Evolutionary conservation across 2,329 filamentous ascomycete species (phyloP), one percentile per base, ranked within the genome.

Genomic region (Ambrosiella cleistominuta): DNA sequence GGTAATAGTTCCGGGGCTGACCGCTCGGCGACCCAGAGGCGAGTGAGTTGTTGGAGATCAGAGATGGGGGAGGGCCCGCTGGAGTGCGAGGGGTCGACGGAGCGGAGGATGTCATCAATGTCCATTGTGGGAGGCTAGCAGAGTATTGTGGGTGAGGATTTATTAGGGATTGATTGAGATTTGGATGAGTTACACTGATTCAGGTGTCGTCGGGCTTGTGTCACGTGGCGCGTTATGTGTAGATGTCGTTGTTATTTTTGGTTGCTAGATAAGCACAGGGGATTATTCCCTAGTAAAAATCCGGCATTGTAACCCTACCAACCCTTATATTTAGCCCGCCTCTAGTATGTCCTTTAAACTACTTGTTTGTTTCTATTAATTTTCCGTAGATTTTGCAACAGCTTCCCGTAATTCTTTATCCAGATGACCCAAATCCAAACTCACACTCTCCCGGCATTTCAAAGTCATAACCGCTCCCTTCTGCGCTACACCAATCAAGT

Each of bases 21-120:
- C 64, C 93, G 82, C 70, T 98, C 94, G 49, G 91, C 88, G 50
- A 96, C 81, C 91, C 91, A 98, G 65, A 84, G 85, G 65, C 91
- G 85, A 64, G 91, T 96, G 64, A 98, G 74, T 57, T 86, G 81
- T 69, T 96, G 89, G 64, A 97, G 77, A 12, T 57, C 56, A 70
- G 97, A 91, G 66, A 82, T 77, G 47, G 77, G 82, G 64, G 81
- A 78, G 56, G 72, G 71, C 2, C 81, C 79, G 15, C 80, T 69
- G 40, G 73, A 68, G 63, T 80, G 72, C 60, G 73, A 69, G 54
- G 78, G 80, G 69, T 88, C 83, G 64, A 89, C 82, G 66, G 85
- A 82, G 65, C 81, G 80, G 61, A 89, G 77, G 63, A 90, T 88
- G 67, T 89, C 86, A 69, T 87, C 83, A 64, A 90, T 89, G 62